phyloP scores from a whole-genome alignment of 495 filamentous ascomycete species.

The Penicillium psychrofluorescens region DNA sequence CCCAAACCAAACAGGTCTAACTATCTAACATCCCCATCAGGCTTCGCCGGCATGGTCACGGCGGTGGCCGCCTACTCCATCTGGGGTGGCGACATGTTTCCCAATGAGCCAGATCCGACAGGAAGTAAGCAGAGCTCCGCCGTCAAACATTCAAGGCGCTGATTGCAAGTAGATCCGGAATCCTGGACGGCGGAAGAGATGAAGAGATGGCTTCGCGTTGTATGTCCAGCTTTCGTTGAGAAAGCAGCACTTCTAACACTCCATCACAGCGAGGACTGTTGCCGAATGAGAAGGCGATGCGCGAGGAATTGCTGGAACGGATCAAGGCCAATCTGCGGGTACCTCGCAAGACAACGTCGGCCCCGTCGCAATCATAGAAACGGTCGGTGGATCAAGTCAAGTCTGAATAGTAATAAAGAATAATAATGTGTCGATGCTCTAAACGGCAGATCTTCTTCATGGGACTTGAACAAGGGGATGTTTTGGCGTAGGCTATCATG shows the following conservation, averaged over 20 bases:
- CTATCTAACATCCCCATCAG: conserved; percentile 16
- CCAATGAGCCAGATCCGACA: conserved; percentile 60
- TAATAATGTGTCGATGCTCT: too few relatives aligned
- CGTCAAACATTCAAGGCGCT: conserved; percentile 1
- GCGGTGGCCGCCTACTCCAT: conserved; percentile 80
- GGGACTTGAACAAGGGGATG: too few relatives aligned
- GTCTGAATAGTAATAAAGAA: too few relatives aligned
- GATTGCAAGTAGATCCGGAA: conserved; percentile 45
- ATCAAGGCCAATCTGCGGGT: conserved; percentile 70
- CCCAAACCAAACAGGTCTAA: neutral
- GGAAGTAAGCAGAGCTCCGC: conserved; percentile 44
- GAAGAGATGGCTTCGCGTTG: conserved; percentile 65
- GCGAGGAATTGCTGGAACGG: conserved; percentile 71
- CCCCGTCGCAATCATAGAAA: conserved; percentile 4
- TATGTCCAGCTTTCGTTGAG: conserved; percentile 34
- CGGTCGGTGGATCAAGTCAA: neutral
- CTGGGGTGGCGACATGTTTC: conserved; percentile 76
- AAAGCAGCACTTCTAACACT: conserved; percentile 3
- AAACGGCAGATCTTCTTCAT: too few relatives aligned
- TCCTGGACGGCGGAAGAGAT: conserved; percentile 68
- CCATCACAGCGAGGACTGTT: conserved; percentile 60
- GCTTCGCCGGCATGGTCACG: conserved; percentile 75
- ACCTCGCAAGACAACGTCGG: conserved; percentile 21
- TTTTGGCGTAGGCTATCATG: too few relatives aligned
- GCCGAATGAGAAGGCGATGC: conserved; percentile 56